Base-by-base conservation (phyloP, 805 yeast genomes). In the Saccharomycopsis sp. region DNA sequence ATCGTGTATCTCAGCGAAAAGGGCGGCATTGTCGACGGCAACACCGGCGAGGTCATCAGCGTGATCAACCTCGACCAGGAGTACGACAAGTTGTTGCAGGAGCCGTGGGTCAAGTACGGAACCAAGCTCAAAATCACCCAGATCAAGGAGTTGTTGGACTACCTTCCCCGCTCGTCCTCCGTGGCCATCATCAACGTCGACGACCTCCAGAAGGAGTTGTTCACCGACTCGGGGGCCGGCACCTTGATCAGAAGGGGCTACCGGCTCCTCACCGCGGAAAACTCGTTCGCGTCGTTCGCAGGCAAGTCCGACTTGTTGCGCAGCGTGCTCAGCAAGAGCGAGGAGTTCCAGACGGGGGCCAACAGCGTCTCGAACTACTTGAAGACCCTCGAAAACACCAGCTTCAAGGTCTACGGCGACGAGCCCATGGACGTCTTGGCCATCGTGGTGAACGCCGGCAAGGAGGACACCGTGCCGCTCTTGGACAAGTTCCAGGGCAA, bases 221-320 rank as follows among this genome's bases (percentile, higher is more conserved):
- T 94, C 75, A 94, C 99, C 47, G 99, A 94, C 72, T 87, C 97
- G 16, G 99, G 99, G 73, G 99, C 99, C 34, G 99, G 99, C 69
- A 94, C 99, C 51, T 79, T 94, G 76, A 91, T 94, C 67, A 87
- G 99, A 80, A 85, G 99, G 73, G 99, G 99, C 62, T 89, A 92
- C 76, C 90, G 89, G 74, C 79, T 94, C 64, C 71, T 86, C 58
- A 84, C 83, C 67, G 61, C 70, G 40, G 83, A 90, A 70, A 79
- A 82, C 66, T 80, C 87, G 21, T 74, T 91, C 56, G 73, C 76
- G 44, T 92, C 88, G 62, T 87, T 91, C 70, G 65, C 72, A 29
- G 66, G 68, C 52, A 70, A 75, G 40, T 82, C 84, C 60, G 96
- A 89, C 68, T 74, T 83, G 56, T 80, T 94, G 65, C 82, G 96